phyloP scores from a whole-genome alignment of 148 eudicot genomes.

The Camellia granthamiana region DNA sequence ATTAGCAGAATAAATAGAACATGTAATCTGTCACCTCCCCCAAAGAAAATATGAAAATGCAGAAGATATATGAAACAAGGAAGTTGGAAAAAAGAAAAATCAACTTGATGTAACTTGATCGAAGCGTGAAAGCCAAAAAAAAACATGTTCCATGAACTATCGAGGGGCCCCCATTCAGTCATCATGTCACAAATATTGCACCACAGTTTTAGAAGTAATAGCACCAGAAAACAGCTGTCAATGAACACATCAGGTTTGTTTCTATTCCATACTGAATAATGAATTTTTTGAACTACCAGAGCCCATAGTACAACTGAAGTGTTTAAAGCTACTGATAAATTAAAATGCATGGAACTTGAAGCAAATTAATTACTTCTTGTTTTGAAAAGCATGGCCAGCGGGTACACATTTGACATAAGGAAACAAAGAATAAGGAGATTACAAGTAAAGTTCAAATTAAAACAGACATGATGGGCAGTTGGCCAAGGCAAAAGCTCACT shows the following conservation, averaged over 20 bases:
- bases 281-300: not conserved
- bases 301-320: not conserved
- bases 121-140: constrained; percentile 3
- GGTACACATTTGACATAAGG: not conserved
- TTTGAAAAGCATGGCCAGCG: not conserved
- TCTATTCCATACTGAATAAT: not conserved
- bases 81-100: not conserved
- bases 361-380: not conserved
- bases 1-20: constrained; percentile 1
- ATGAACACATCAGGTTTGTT: not conserved
- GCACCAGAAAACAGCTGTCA: not conserved
- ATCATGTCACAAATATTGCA: not conserved
- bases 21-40: not conserved
- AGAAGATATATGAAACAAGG: not conserved
- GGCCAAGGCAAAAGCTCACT: not conserved
- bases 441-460: not conserved
- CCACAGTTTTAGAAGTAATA: not conserved
- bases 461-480: not conserved
- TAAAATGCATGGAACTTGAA: not conserved
- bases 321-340: not conserved
- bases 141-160: not conserved
- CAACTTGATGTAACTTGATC: not conserved
- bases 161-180: not conserved
- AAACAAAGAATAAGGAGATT: not conserved
- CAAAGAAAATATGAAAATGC: constrained; percentile 1